Evolutionary conservation across 2,329 filamentous ascomycete species (phyloP), one percentile per base, ranked within the genome.

Genomic region (Pseudophaeomoniella oleicola): DNA sequence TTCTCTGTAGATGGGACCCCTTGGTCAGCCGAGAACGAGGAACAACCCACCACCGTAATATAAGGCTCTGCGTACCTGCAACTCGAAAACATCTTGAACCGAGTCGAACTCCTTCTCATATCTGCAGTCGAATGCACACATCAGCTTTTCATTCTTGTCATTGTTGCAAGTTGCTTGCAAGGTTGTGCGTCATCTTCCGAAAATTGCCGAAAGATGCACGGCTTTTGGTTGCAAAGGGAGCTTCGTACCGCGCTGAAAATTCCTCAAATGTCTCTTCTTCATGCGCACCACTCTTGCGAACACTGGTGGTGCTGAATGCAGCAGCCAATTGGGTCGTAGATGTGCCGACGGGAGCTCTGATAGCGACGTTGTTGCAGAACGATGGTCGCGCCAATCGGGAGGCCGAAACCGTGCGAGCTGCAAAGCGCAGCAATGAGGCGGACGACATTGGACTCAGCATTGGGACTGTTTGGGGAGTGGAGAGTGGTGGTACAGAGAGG

Each of bases 21-120:
- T n/a, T n/a, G n/a, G n/a, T n/a, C n/a, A n/a, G n/a, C n/a, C n/a
- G n/a, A n/a, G n/a, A n/a, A n/a, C n/a, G n/a, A n/a, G n/a, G n/a
- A n/a, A n/a, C n/a, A n/a, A n/a, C n/a, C n/a, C n/a, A n/a, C n/a
- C n/a, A n/a, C n/a, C n/a, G n/a, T n/a, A n/a, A n/a, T n/a, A n/a
- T n/a, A n/a, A 5, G 14, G 33, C 35, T 39, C 32, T 42, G 59
- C 72, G 58, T 78, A 94, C 87, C 85, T 94, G 87, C 58, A 98
- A 85, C 78, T 98, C 90, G 64, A 98, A 98, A 58, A 96, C 88
- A 69, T 98, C 90, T 68, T 96, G 85, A 49, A 98, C 90, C 57
- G 68, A 66, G 46, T 98, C 88, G 59, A 98, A 98, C 69, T 98
- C 90, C 77, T 94, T 94, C 76, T 98, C 90, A 59, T 93, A 98